Base-by-base conservation (phyloP, 208 protist genomes). In the Crithidia thermophila region DNA sequence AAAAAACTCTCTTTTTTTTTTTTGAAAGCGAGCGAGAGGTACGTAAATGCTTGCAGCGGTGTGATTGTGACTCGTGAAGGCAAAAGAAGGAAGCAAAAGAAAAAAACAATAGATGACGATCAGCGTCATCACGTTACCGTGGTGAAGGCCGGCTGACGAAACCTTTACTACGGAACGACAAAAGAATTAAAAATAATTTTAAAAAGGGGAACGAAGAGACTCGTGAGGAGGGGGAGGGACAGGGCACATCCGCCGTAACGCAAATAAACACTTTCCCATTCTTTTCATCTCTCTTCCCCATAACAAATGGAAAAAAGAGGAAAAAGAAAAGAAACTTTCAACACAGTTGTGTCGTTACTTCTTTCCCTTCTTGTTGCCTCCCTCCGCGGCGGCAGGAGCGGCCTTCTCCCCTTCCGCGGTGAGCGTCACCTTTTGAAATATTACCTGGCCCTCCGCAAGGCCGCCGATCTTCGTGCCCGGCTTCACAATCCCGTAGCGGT, bases 391-490 rank as follows among this genome's bases (percentile, higher is more conserved):
- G 18, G 47, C 60, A 43, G 39, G 16, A 43, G 39, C 39, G 20
- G 69, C 11, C 23, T 49, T 57, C 23, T 45, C 65, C 20, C 56
- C 81, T 11, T 79, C 57, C 20, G 70, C 55, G 1, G 75, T 66
- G 28, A 84, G 59, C 20, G 62, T 47, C 23, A 59, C 67, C 81
- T 95, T 95, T 27, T 70, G 63, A 59, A 95, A 95, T 36, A 95
- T 75, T 45, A 94, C 82, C 30, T 88, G 73, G 21, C 85, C 84
- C 36, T 90, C 85, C 23, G 33, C 55, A 4, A 79, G 61, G 20
- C 55, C 72, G 16, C 75, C 77, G 33, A 96, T 79, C 42, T 77
- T 80, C 37, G 85, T 76, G 13, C 90, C 88, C 4, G 87, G 61
- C 21, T 75, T 37, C 58, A 95, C 67, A 20, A 84, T 75, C 31